These are phyloP conservation scores for Lachancea thermotolerans DNA, from an alignment of 805 yeast species.

Conservation along the genomic window DNA sequence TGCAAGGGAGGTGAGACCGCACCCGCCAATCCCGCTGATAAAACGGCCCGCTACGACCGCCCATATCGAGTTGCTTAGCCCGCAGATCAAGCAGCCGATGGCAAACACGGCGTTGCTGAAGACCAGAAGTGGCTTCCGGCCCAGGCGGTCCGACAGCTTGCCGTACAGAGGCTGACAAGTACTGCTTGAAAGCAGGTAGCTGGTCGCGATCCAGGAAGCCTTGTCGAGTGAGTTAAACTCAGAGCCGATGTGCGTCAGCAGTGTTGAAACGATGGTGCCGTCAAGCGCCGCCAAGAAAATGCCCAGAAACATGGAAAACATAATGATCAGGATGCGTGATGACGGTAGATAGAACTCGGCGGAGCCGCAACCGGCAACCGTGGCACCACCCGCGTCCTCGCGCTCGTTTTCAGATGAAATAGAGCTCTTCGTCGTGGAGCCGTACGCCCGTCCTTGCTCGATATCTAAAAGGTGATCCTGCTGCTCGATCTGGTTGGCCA, in stretches of 20 bases:
- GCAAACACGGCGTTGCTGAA: constrained; percentile 51
- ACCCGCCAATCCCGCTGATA: constrained; percentile 84
- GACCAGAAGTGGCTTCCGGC: constrained; percentile 48
- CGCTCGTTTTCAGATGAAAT: too few relatives aligned
- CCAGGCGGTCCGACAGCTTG: constrained; percentile 64
- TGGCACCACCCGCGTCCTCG: not conserved
- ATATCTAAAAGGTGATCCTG: constrained; percentile 15
- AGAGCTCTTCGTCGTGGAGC: too few relatives aligned
- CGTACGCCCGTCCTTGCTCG: not conserved
- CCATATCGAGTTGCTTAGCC: constrained; percentile 40
- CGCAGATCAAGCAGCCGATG: constrained; percentile 52
- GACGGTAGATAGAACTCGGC: constrained; percentile 7
- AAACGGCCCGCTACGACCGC: constrained; percentile 51
- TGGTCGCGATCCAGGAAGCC: constrained; percentile 68
- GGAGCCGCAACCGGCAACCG: not conserved
- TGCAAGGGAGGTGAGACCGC: constrained; percentile 70
- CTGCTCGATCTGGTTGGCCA: constrained; percentile 32
- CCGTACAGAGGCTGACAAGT: constrained; percentile 73
- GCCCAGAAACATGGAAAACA: constrained; percentile 39
- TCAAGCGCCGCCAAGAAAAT: constrained; percentile 61
- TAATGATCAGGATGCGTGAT: constrained; percentile 27
- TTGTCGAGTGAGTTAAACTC: constrained; percentile 58
- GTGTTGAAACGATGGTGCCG: constrained; percentile 60
- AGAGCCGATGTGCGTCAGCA: constrained; percentile 59
- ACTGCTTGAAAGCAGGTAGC: constrained; percentile 60